Evolutionary conservation across 176 grass and related monocot genomes (phyloP), one percentile per base, ranked within the genome.

Genomic region (Raddia distichophylla): DNA sequence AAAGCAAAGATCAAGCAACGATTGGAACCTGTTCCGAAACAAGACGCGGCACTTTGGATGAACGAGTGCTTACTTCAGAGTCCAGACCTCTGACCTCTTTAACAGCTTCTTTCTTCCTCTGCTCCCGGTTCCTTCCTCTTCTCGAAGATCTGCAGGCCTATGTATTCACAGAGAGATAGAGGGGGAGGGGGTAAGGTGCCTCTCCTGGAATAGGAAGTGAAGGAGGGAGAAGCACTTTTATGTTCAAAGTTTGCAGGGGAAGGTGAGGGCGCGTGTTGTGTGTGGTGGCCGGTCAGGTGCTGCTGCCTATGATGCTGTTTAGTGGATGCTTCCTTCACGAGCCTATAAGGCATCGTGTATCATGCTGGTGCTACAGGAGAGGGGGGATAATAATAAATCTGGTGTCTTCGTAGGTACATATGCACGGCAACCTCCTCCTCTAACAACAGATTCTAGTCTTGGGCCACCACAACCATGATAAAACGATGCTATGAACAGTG

Each of bases 321-420:
- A 78, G 73, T 82, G 78, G 87, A 78, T 73, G 83, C 83, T 86
- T 78, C 73, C 88, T 86, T 90, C 73, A 32, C 20, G 78, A 90
- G 62, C 33, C 81, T 80, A 84, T 8, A 74, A 79, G 86, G 81
- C 69, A 84, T 88, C 81, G 86, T 80, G 53, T 60, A 80, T 45
- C 87, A 70, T 80, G 67, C 55, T 89, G 69, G 8, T 75, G 63
- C 15, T 84, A 47, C 81, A 75, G 43, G 18, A 69, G 72, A 27
- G 15, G 13, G 16, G 37, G 4, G 37, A 40, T 40, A 40, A 40
- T 40, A 40, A 40, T 40, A 49, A 62, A 16, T 52, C 51, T 8
- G 43, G 45, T 48, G 13, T 60, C 58, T 44, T 6, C 16, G 19
- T 58, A 32, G 62, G 68, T 35, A 65, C 44, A 59, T 7, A 40